Evolutionary conservation across 163 green algal species (phyloP).

Genomic region (Picocystis sp.): DNA sequence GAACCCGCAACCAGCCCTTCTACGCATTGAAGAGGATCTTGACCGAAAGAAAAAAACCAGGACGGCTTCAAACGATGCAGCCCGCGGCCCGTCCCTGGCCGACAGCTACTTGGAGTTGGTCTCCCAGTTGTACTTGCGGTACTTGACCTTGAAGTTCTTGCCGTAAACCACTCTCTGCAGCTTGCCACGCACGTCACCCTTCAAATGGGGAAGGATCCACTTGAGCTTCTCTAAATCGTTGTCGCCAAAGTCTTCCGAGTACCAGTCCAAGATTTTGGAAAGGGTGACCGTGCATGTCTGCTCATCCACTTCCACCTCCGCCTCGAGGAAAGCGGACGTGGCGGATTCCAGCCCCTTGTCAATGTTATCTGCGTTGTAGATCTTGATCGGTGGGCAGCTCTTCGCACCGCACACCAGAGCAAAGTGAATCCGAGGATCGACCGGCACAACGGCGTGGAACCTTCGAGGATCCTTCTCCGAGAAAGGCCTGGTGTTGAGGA

Average conservation of each 20-base stretch:
- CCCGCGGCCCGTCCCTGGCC: no score
- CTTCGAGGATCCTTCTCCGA: slow-evolving; percentile 13
- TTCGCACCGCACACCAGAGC: slow-evolving; percentile 80
- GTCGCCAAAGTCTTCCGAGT: slow-evolving; percentile 39
- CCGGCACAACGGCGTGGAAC: slow-evolving; percentile 10
- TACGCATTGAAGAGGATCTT: no score
- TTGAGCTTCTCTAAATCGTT: slow-evolving; percentile 26
- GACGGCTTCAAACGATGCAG: no score
- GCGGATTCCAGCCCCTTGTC: slow-evolving; percentile 55
- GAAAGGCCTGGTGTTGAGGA: slow-evolving; percentile 20
- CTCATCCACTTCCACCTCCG: slow-evolving; percentile 41
- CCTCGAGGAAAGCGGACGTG: slow-evolving; percentile 28
- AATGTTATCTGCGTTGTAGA: slow-evolving; percentile 60
- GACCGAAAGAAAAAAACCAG: no score
- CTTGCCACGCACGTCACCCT: slow-evolving; percentile 3
- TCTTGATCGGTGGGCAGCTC: slow-evolving; percentile 74
- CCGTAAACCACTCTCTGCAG: slow-evolving; percentile 21
- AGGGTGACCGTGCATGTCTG: slow-evolving; percentile 23
- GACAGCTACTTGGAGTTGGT: slow-evolving; percentile 23
- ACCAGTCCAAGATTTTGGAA: slow-evolving; percentile 74
- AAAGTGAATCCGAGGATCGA: slow-evolving; percentile 88
- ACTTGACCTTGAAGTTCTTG: slow-evolving; percentile 24
- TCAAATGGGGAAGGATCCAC: slow-evolving; percentile 16
- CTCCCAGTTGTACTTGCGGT: slow-evolving; percentile 47
- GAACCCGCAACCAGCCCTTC: no score